Evolutionary conservation across 768 basidiomycete species (phyloP), one percentile per base, ranked within the genome.

Genomic region (Suillus subaureus): DNA sequence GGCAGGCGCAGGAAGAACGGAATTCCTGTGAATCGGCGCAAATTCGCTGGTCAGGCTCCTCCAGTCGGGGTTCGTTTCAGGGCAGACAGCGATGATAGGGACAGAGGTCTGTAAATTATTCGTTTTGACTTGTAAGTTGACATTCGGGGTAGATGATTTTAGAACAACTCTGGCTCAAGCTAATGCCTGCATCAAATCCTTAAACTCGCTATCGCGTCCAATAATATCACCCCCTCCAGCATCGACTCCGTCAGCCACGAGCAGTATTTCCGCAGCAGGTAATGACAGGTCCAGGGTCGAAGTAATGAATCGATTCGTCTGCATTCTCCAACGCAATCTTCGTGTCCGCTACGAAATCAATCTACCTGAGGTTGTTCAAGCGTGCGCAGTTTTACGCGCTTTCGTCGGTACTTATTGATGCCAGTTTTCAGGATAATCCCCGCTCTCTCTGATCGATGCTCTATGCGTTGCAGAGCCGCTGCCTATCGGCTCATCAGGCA

Each of bases 401-500:
- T 26, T 40, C 57, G 26, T 56, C 69, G 43, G 8, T 33, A 31
- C 51, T 43, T 63, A 35, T 69, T 68, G 66, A 67, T 56, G 6
- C 11, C n/a, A 21, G n/a, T 21, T 26, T 64, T 13, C 73, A 98
- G 97, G 21, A 82, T 92, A n/a, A 79, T 91, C 49, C 90, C 91
- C 12, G 88, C 86, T 35, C 83, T 98, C 15, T 83, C 89, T n/a
- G 96, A 97, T 71, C 80, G 79, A 35, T 85, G 86, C 12, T 87
- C 89, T 2, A 89, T 89, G 65, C 85, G 89, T 58, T 87, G 91
- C 69, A 86, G 94, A 45, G 89, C 96, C 13, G 87, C 88, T 2
- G 91, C 90, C 0, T 99, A 97, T 77, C 84, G 95, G 51, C 81
- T 96, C 2, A 81, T 98, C 21, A 87, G 97, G 23, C 89, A 96